Conservation (phyloP, 2,329 filamentous ascomycete genomes). For the Aspergillus pseudonomiae region DNA sequence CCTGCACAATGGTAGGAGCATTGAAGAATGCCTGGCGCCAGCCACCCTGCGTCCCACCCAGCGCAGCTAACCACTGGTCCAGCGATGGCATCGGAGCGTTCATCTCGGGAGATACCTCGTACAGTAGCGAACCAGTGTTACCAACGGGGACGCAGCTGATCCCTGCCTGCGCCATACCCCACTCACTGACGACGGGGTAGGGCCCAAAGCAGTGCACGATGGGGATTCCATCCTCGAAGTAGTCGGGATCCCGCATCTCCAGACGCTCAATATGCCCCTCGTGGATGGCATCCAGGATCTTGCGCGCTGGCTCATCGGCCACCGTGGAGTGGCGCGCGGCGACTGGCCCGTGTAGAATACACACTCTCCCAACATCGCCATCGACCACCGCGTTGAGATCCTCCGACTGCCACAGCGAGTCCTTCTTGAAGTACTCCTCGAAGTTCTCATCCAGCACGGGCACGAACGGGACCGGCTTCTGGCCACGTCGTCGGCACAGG, state of each 20-base stretch:
- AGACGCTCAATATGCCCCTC: constrained; percentile 80
- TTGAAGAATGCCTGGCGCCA: constrained; percentile 7
- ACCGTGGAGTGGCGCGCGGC: constrained; percentile 86
- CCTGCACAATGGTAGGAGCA: constrained; percentile 3
- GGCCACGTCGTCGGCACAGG: constrained; percentile 84
- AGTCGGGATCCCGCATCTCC: constrained; percentile 54
- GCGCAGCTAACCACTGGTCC: background rate
- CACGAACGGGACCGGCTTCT: constrained; percentile 97
- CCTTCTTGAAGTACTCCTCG: constrained; percentile 99
- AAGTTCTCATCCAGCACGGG: constrained; percentile 93
- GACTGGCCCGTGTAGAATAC: constrained; percentile 95
- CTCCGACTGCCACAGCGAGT: constrained; percentile 98
- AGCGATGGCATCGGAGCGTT: constrained; percentile 7
- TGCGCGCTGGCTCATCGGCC: constrained; percentile 90
- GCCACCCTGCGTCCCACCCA: constrained; percentile 7
- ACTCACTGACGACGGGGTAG: background rate
- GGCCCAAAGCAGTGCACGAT: constrained; percentile 86
- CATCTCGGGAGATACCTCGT: background rate
- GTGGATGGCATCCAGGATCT: constrained; percentile 91
- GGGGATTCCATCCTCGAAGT: constrained; percentile 81
- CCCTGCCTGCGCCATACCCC: constrained; percentile 76
- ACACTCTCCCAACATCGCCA: constrained; percentile 93
- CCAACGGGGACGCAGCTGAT: background rate
- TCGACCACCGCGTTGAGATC: constrained; percentile 93
- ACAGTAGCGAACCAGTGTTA: background rate